phyloP scores from a whole-genome alignment of 208 protist genomes.

The Acanthamoeba polyphaga region DNA sequence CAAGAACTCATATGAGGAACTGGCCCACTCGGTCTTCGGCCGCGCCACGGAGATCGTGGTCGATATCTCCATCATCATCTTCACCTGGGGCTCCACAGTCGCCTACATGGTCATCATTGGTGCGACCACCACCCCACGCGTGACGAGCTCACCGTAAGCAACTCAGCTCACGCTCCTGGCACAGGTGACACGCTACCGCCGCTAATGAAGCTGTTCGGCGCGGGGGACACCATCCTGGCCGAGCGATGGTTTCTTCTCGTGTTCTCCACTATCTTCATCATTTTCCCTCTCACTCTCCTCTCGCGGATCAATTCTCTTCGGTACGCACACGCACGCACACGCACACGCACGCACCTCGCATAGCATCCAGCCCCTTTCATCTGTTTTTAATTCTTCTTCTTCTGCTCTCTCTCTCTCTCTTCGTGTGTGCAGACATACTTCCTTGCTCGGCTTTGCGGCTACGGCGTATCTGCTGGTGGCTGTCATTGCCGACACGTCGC shows the following conservation, averaged over 20 bases:
- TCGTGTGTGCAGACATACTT: constrained; percentile 25
- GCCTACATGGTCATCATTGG: constrained; percentile 74
- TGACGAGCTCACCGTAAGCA: too few relatives aligned
- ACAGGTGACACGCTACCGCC: constrained; percentile 63
- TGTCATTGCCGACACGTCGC: constrained; percentile 22
- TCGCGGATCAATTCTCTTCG: constrained; percentile 28
- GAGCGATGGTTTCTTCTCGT: constrained; percentile 63
- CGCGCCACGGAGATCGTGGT: constrained; percentile 35
- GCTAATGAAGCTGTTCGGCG: constrained; percentile 55
- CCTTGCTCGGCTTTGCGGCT: constrained; percentile 44
- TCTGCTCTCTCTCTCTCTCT: too few relatives aligned
- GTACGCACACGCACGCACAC: background rate
- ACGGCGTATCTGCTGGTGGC: constrained; percentile 39
- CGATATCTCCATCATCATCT: constrained; percentile 73
- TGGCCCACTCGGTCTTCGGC: constrained; percentile 43
- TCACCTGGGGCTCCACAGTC: constrained; percentile 57
- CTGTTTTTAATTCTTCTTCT: background rate
- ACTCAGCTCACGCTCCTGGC: background rate
- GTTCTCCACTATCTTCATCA: constrained; percentile 61
- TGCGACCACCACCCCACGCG: background rate
- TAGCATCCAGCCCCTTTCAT: background rate
- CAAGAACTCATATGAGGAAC: constrained; percentile 56
- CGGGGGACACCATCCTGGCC: background rate
- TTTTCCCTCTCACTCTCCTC: constrained; percentile 68
- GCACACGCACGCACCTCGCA: background rate